Evolutionary conservation across 805 yeast species (phyloP), one percentile per base, ranked within the genome.

Genomic region (Jamesozyma jinghongensis): DNA sequence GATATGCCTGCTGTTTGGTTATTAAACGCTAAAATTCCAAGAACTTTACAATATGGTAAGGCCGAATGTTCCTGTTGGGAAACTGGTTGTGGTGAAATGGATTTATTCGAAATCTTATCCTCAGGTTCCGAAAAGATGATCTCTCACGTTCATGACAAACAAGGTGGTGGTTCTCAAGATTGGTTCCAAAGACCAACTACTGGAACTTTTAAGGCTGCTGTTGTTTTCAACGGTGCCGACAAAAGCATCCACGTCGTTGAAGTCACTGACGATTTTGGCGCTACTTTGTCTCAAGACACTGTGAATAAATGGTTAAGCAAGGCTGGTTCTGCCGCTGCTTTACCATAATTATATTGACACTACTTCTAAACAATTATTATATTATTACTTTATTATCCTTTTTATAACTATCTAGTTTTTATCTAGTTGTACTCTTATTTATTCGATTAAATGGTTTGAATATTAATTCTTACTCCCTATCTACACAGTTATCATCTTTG

Each of bases 1-100:
- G 97, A 92, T 65, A 90, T 92, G 97, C 98, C 98, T 51, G 97
- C 98, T 47, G 75, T 88, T 54, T 88, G 97, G 97, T 70, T 88
- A 65, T 77, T 88, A 63, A 88, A 88, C 65, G 95, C 95, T 47
- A 84, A 85, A 72, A 81, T 88, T 59, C 96, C 98, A 68, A 85
- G 98, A 74, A 88, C 97, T 52, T 68, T 80, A 57, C 97, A 92
- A 70, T 92, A 92, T 68, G 97, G 97, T 63, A 69, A 70, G 45
- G 62, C 79, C 19, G 61, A 74, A 17, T 92, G 97, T 73, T 86
- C 97, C 29, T 92, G 98, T 75, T 92, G 98, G 98, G 56, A 75
- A 40, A 74, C 94, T 41, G 97, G 97, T 47, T 92, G 98, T 70
- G 98, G 98, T 70, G 98, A 92, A 73, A 72, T 92, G 56, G 98